Base-by-base conservation (phyloP, 2,329 filamentous ascomycete species). In the Hymenoscyphus scutula region DNA sequence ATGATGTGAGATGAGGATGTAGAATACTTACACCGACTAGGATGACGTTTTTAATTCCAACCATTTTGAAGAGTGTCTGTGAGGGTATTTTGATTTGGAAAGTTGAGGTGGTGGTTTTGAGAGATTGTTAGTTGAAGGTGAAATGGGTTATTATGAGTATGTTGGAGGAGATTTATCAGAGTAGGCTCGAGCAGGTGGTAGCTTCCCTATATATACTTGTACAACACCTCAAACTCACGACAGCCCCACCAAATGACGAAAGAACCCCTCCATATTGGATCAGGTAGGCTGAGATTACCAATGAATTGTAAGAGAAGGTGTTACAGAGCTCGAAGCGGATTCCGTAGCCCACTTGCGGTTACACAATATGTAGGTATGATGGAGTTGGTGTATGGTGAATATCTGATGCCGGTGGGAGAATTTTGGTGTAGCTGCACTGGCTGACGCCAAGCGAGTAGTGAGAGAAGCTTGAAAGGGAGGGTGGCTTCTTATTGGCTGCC, bases 31-130 rank as follows among this genome's bases (percentile, higher is more conserved):
- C 70, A 32, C 70, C 70, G 15, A 67, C 56, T 17, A 70, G 30
- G 10, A 63, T 66, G 17, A 72, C 67, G 62, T 71, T 71, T 62
- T 71, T 72, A 62, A 71, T 69, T 15, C 51, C 37, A 59, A 58
- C 53, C 69, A 71, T 72, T 1, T 53, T 66, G 51, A 51, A 8
- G 27, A n/a, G 23, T 19, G 32, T 34, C 15, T 34, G 7, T 10
- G 32, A 34, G 32, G 17, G 45, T 51, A 19, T 51, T 51, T 25
- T 51, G 53, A 54, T 54, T 29, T 30, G 11, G 11, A 29, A 27
- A 15, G 53, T 13, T 29, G 51, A 10, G 51, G 11, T 11, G 8
- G 41, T 48, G 19, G 41, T 48, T 48, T 48, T n/a, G 23, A 19
- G 38, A 23, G 5, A 2, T 10, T 11, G 7, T 23, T 11, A 8